Conservation (phyloP, 495 filamentous ascomycete genomes). For the Pyronema omphalodes region DNA sequence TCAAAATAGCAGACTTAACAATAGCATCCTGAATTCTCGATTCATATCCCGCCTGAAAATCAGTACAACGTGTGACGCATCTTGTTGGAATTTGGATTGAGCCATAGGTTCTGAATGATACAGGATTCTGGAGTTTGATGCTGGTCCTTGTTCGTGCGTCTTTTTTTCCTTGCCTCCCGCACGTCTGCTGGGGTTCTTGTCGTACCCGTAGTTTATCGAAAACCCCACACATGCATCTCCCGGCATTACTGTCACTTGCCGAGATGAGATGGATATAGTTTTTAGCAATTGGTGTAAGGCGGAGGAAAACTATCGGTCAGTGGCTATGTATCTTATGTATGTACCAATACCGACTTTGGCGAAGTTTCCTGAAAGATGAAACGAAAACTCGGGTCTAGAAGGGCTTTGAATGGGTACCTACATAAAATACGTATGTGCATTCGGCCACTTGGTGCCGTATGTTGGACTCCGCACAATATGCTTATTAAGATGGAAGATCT, state of each 20-base stretch:
- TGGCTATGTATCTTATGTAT: too few relatives aligned
- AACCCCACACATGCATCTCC: constrained; percentile 9
- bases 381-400: background rate
- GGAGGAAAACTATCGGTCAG: background rate
- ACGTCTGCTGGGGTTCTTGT: constrained; percentile 12
- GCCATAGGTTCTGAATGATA: background rate
- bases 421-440: background rate
- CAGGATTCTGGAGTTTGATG: background rate
- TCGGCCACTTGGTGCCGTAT: background rate
- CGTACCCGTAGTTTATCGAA: constrained; percentile 22
- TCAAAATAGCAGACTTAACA: too few relatives aligned
- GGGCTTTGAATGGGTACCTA: background rate
- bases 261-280: constrained; percentile 11
- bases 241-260: constrained; percentile 7
- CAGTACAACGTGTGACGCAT: background rate
- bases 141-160: constrained; percentile 4
- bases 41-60: background rate
- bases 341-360: background rate
- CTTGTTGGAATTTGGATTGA: background rate
- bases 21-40: background rate
- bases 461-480: background rate
- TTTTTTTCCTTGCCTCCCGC: constrained; percentile 2
- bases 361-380: background rate
- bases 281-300: background rate
- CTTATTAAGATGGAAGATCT: too few relatives aligned